phyloP scores from a whole-genome alignment of 768 basidiomycete genomes.

The Trametes meyenii region DNA sequence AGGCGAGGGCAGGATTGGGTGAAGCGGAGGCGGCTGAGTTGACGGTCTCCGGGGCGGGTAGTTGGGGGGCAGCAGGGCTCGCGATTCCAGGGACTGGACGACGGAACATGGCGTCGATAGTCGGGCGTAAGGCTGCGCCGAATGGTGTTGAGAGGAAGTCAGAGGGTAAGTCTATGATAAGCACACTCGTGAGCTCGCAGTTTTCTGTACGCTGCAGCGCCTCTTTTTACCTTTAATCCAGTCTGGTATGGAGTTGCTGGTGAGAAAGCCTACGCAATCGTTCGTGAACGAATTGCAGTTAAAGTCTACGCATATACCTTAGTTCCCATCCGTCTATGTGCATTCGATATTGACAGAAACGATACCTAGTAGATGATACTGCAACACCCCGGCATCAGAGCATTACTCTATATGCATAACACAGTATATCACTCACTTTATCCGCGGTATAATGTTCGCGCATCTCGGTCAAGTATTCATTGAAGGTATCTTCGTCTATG shows the following conservation, averaged over 20 bases:
- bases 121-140: conserved; percentile 82
- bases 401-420: background rate
- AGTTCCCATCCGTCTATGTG: too few relatives aligned
- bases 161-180: conserved; percentile 61
- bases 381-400: conserved; percentile 3
- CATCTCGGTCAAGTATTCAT: conserved; percentile 81
- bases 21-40: conserved; percentile 36
- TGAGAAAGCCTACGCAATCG: conserved; percentile 85
- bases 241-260: conserved; percentile 76
- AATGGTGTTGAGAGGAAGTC: conserved; percentile 92
- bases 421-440: conserved; percentile 55
- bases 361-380: conserved; percentile 87
- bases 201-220: background rate
- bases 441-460: conserved; percentile 84
- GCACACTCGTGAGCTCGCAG: background rate
- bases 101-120: conserved; percentile 88
- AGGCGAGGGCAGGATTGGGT: conserved; percentile 52
- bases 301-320: conserved; percentile 56
- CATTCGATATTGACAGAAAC: too few relatives aligned
- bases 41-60: conserved; percentile 36
- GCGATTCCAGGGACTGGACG: conserved; percentile 53
- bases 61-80: conserved; percentile 32
- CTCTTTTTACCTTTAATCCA: conserved; percentile 70
- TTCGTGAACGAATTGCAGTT: conserved; percentile 97
- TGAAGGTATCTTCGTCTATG: conserved; percentile 82